Conservation (phyloP, 2,329 filamentous ascomycete species). For the Cryphonectria japonica region DNA sequence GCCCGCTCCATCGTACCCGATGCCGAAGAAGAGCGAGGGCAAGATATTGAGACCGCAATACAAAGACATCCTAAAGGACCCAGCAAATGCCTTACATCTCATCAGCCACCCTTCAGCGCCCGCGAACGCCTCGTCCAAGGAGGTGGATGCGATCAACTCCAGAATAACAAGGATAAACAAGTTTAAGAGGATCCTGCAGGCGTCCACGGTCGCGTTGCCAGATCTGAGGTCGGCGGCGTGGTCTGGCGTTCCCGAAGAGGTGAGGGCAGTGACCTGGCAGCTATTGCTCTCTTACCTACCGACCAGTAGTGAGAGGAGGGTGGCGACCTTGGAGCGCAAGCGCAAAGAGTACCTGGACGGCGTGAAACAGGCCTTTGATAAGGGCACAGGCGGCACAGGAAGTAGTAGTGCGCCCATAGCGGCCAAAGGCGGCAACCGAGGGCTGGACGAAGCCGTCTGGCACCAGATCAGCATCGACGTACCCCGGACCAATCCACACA, state of each 20-base stretch:
- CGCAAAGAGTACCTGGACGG: constrained; percentile 96
- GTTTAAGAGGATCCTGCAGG: constrained; percentile 93
- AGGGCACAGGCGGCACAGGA: constrained; percentile 54
- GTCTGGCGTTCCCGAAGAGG: constrained; percentile 93
- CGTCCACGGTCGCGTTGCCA: constrained; percentile 82
- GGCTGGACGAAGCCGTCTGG: constrained; percentile 96
- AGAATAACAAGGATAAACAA: constrained; percentile 96
- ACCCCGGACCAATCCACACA: constrained; percentile 92
- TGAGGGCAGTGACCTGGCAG: constrained; percentile 99
- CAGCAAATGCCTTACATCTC: constrained; percentile 91
- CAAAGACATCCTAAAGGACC: constrained; percentile 88
- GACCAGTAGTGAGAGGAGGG: constrained; percentile 91
- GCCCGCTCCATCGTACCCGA: constrained; percentile 80
- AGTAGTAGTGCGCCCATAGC: constrained; percentile 26
- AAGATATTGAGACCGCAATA: constrained; percentile 97
- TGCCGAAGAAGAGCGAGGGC: constrained; percentile 85
- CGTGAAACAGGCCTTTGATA: constrained; percentile 73
- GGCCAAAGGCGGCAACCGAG: constrained; percentile 46
- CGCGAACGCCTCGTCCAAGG: constrained; percentile 75
- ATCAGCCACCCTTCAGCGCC: constrained; percentile 84
- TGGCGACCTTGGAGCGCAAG: constrained; percentile 89
- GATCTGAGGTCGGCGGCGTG: constrained; percentile 87
- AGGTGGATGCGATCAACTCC: constrained; percentile 82
- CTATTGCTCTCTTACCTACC: constrained; percentile 92
- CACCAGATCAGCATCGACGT: constrained; percentile 99